phyloP scores from a whole-genome alignment of 371 early-diverging fungal genomes.

The Haplosporangium sp. region DNA sequence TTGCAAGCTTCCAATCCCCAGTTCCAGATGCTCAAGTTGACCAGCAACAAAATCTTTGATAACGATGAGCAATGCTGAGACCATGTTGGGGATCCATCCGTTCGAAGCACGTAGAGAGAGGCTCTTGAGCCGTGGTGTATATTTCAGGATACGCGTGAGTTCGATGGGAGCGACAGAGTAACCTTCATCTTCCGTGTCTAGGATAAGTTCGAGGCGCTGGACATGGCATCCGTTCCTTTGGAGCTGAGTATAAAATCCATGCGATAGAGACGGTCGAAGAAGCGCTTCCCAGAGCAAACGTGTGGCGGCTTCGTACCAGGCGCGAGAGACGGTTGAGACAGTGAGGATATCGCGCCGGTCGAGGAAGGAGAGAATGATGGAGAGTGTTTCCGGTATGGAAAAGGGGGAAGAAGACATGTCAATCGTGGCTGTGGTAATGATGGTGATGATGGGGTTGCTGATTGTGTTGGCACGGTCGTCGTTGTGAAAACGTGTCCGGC shows the following conservation, averaged over 20 bases:
- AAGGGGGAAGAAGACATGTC: conserved; percentile 1
- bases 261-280: not conserved
- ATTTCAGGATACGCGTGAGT: conserved; percentile 13
- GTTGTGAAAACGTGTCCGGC: too few relatives aligned
- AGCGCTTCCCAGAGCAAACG: conserved; percentile 19
- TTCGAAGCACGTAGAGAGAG: conserved; percentile 9
- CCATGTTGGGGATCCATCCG: not conserved
- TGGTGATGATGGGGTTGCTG: too few relatives aligned
- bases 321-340: conserved; percentile 6
- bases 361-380: conserved; percentile 22
- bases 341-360: conserved; percentile 6
- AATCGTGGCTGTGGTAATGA: not conserved
- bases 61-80: conserved; percentile 5
- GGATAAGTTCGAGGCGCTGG: conserved; percentile 9
- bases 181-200: conserved; percentile 6
- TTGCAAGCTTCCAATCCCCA: conserved; percentile 5
- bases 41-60: not conserved
- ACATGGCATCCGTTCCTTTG: conserved; percentile 16
- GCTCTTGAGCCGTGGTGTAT: conserved; percentile 8
- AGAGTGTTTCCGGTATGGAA: conserved; percentile 25
- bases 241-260: conserved; percentile 12
- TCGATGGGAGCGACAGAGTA: conserved; percentile 20
- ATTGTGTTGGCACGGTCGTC: too few relatives aligned
- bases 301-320: conserved; percentile 15
- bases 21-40: not conserved